Percentiles rank a stretch among this genome's conserved stretches.
phyloP scores from a whole-genome alignment of 129 eudicot species.

The Escallonia herrerae region DNA sequence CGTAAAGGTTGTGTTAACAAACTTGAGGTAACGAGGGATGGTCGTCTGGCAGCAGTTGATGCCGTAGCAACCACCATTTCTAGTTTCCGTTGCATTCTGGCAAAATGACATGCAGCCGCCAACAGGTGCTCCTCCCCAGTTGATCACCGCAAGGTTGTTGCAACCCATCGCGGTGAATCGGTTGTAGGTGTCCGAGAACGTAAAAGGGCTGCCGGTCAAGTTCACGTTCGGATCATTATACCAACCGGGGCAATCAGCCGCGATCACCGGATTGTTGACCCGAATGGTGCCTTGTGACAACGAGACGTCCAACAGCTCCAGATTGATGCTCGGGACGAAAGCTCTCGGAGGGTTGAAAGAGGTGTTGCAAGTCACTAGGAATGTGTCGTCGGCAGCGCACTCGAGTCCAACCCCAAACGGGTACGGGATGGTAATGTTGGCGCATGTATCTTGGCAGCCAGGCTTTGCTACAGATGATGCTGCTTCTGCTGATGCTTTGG shows the following conservation, averaged over 20 bases:
- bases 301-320: neutral
- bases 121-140: neutral
- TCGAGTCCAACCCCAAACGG: constrained; percentile 8
- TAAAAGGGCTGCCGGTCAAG: neutral
- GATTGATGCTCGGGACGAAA: constrained; percentile 1
- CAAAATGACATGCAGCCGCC: constrained; percentile 9
- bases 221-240: neutral
- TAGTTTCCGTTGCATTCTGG: constrained; percentile 13
- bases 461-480: neutral
- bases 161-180: constrained; percentile 30
- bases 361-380: constrained; percentile 1
- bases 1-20: constrained; percentile 18
- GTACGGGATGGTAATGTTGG: neutral
- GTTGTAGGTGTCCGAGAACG: constrained; percentile 12
- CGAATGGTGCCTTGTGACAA: neutral
- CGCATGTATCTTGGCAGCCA: constrained; percentile 1
- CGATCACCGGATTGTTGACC: neutral
- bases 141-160: constrained; percentile 17
- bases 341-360: constrained; percentile 3
- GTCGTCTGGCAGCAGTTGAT: constrained; percentile 26
- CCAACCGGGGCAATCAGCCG: neutral
- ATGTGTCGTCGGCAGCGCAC: constrained; percentile 1
- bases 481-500: neutral
- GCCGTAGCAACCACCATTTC: constrained; percentile 16
- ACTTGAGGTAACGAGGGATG: constrained; percentile 23